Percentiles rank a stretch among this genome's conserved stretches.
These are phyloP conservation scores for Aureobasidium sp. DNA, from an alignment of 2,329 filamentous ascomycete genomes.

Conservation along the genomic window DNA sequence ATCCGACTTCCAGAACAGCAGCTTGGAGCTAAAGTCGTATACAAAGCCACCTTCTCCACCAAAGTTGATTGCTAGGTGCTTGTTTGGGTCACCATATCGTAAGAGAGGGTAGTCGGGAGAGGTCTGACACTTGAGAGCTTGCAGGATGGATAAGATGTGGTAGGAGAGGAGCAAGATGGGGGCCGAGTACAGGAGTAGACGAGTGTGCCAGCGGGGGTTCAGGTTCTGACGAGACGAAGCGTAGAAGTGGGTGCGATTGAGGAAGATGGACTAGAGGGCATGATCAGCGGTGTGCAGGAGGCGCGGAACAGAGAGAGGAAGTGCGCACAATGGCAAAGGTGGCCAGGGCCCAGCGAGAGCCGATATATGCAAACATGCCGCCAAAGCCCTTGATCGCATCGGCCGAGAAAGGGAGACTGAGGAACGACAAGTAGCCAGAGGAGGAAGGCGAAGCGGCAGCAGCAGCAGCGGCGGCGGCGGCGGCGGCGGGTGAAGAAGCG, in stretches of 20 bases:
- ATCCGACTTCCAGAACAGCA: constrained; percentile 70
- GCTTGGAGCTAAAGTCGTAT: constrained; percentile 61
- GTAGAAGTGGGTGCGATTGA: constrained; percentile 91
- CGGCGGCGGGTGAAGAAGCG: constrained; percentile 25
- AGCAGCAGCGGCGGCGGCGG: neutral
- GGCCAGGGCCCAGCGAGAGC: constrained; percentile 83
- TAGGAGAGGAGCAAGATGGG: constrained; percentile 64
- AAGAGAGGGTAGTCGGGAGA: constrained; percentile 39
- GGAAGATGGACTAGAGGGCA: constrained; percentile 58
- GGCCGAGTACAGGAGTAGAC: constrained; percentile 61
- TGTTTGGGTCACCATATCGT: constrained; percentile 40
- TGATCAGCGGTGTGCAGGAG: neutral
- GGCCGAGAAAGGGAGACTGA: constrained; percentile 34
- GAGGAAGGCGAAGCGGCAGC: neutral
- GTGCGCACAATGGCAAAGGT: constrained; percentile 66
- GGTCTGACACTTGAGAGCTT: constrained; percentile 88
- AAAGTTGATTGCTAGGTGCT: constrained; percentile 40
- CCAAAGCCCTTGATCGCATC: constrained; percentile 62
- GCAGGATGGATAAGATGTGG: constrained; percentile 65
- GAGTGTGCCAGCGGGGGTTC: constrained; percentile 64
- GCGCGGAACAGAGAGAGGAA: neutral
- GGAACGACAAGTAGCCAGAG: constrained; percentile 15
- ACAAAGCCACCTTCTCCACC: constrained; percentile 59
- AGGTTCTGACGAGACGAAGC: constrained; percentile 78
- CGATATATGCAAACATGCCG: constrained; percentile 83